phyloP scores from a whole-genome alignment of 2,329 filamentous ascomycete species.

The Daldinia eschscholtzii region DNA sequence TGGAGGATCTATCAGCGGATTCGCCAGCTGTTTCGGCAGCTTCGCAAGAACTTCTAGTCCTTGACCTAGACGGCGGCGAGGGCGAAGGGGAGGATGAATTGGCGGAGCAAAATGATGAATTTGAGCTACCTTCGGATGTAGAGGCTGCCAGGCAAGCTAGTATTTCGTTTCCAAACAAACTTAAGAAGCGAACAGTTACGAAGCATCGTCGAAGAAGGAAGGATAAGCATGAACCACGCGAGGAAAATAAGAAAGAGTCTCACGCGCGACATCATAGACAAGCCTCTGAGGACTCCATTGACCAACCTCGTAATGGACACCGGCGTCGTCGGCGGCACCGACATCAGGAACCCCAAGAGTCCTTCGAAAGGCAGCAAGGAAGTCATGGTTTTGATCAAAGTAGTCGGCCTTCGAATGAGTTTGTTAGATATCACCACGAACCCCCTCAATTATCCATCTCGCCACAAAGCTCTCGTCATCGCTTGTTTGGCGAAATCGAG shows the following conservation, averaged over 20 bases:
- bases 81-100: slow-evolving; percentile 50
- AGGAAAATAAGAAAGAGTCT: slow-evolving; percentile 41
- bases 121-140: slow-evolving; percentile 52
- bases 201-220: slow-evolving; percentile 54
- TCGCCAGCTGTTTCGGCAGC: slow-evolving; percentile 69
- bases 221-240: slow-evolving; percentile 46
- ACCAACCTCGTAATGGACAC: slow-evolving; percentile 41
- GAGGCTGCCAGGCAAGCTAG: slow-evolving; percentile 53
- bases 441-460: slow-evolving; percentile 45
- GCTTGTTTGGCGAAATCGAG: slow-evolving; percentile 52
- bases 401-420: slow-evolving; percentile 46
- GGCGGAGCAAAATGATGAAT: slow-evolving; percentile 48
- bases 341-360: slow-evolving; percentile 47
- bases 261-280: slow-evolving; percentile 34
- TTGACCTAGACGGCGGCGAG: slow-evolving; percentile 51
- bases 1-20: slow-evolving; percentile 59
- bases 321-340: slow-evolving; percentile 45
- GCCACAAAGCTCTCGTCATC: slow-evolving; percentile 44
- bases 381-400: slow-evolving; percentile 44
- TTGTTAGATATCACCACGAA: slow-evolving; percentile 33
- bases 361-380: slow-evolving; percentile 39
- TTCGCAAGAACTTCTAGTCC: slow-evolving; percentile 62
- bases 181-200: slow-evolving; percentile 54
- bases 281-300: slow-evolving; percentile 43
- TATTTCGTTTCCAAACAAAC: slow-evolving; percentile 50